phyloP scores from a whole-genome alignment of 73 alveolate genomes.

The Uronychia binucleata region DNA sequence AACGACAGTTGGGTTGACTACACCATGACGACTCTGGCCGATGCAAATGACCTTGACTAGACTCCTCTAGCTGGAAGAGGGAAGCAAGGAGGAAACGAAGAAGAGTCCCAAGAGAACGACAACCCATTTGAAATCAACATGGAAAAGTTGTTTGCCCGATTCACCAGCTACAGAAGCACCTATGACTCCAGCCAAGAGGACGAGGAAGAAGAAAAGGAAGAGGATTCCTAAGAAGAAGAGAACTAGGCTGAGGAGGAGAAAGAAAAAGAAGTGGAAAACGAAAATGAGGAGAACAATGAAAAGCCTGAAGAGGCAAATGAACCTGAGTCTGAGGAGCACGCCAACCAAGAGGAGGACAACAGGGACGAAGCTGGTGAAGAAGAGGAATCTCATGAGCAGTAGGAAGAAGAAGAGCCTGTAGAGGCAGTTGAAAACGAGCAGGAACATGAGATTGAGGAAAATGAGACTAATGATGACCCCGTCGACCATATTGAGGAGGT shows the following conservation, averaged over 20 bases:
- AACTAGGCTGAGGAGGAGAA: neutral
- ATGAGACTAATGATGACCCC: too few species aligned
- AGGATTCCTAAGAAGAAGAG: neutral
- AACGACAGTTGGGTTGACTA: neutral
- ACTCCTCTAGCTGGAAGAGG: slow-evolving; percentile 1
- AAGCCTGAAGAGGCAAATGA: neutral
- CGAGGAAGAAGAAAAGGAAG: neutral
- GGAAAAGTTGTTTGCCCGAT: neutral
- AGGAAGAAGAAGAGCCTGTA: too few species aligned
- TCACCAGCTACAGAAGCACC: neutral
- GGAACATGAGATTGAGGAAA: too few species aligned
- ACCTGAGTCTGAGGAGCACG: neutral
- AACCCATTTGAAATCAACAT: neutral
- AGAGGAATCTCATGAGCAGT: too few species aligned
- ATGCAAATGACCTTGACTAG: neutral
- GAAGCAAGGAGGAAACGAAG: neutral
- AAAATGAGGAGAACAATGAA: neutral
- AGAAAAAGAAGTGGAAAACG: neutral
- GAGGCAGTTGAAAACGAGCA: too few species aligned
- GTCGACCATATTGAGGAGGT: too few species aligned
- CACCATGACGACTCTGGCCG: neutral
- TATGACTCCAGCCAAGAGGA: neutral
- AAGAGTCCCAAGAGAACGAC: neutral
- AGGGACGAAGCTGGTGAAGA: neutral
- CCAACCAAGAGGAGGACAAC: neutral